These are phyloP conservation scores for Cytospora mali DNA, from an alignment of 2,329 filamentous ascomycete genomes.

Conservation along the genomic window DNA sequence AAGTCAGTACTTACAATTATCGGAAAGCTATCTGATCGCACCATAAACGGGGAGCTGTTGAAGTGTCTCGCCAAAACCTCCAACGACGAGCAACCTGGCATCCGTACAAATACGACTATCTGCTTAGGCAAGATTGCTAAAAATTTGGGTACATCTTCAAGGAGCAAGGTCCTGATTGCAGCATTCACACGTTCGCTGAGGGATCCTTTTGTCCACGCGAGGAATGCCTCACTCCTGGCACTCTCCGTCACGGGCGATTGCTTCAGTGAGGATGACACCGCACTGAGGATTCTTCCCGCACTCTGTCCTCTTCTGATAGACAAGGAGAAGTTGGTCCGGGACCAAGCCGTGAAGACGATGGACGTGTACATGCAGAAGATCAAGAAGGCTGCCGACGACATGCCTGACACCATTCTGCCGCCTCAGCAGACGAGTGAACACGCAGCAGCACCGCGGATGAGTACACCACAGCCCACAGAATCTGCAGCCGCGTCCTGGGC, in stretches of 20 bases:
- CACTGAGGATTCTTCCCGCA: slow-evolving; percentile 77
- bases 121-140: slow-evolving; percentile 95
- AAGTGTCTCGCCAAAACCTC: slow-evolving; percentile 92
- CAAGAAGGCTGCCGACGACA: slow-evolving; percentile 72
- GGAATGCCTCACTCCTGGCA: slow-evolving; percentile 86
- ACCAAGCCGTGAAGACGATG: slow-evolving; percentile 87
- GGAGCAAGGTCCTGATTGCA: slow-evolving; percentile 88
- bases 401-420: slow-evolving; percentile 81
- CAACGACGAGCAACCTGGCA: slow-evolving; percentile 96
- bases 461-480: slow-evolving; percentile 67
- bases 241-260: slow-evolving; percentile 82
- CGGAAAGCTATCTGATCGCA: slow-evolving; percentile 85
- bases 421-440: slow-evolving; percentile 56
- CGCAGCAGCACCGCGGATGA: slow-evolving; percentile 69
- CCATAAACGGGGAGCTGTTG: slow-evolving; percentile 90
- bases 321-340: slow-evolving; percentile 92
- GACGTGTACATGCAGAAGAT: slow-evolving; percentile 84
- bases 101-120: slow-evolving; percentile 97
- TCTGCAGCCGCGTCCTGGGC: slow-evolving; percentile 75
- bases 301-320: slow-evolving; percentile 86
- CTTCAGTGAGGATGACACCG: slow-evolving; percentile 89
- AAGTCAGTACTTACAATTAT: slow-evolving; percentile 91
- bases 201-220: slow-evolving; percentile 92
- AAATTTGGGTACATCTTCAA: slow-evolving; percentile 75
- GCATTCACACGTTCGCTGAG: slow-evolving; percentile 87